Evolutionary conservation across 176 grass and related monocot genomes (phyloP), one percentile per base, ranked within the genome.

Genomic region (Carex cristatella): DNA sequence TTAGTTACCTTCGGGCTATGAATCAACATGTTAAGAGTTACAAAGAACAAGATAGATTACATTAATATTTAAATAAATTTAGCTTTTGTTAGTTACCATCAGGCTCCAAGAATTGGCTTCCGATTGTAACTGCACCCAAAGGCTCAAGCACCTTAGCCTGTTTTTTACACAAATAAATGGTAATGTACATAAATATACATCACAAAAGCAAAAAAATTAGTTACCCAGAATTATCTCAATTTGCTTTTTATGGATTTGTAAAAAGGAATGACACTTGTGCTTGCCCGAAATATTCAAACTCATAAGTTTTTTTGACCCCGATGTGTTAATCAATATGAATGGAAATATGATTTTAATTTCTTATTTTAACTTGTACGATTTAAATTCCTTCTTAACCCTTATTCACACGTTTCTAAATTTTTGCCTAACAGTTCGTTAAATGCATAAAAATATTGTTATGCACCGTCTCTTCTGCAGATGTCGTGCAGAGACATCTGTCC

Each of bases 21-120:
- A 23, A 23, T 23, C 59, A 82, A 44, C 86, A 90, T 79, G 59
- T 27, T 27, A 69, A 58, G 13, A n/a, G 23, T 40, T n/a, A 62
- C 28, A 4, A 65, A 44, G 32, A 10, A 11, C 71, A 57, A 53
- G 44, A 28, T 54, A 76, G 18, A 31, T 61, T 23, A 68, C 77
- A 49, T 31, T 56, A 31, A 32, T 12, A 59, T 49, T 51, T 51
- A 75, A 42, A 56, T 81, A 62, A 18, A 88, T 53, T 53, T 49
- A 85, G 10, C 5, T 89, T 27, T 78, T 13, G 18, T 81, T 33
- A 35, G 56, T 88, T 95, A 98, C 96, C 96, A 90, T 98, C 89
- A 87, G 96, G 96, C 80, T 98, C 93, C 79, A 95, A 89, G 86
- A 98, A 98, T 60, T 95, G 96, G 79, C 93, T 98, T 70, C 96